Evolutionary conservation across 495 filamentous ascomycete species (phyloP), one percentile per base, ranked within the genome.

Genomic region (Oidiodendron maius): DNA sequence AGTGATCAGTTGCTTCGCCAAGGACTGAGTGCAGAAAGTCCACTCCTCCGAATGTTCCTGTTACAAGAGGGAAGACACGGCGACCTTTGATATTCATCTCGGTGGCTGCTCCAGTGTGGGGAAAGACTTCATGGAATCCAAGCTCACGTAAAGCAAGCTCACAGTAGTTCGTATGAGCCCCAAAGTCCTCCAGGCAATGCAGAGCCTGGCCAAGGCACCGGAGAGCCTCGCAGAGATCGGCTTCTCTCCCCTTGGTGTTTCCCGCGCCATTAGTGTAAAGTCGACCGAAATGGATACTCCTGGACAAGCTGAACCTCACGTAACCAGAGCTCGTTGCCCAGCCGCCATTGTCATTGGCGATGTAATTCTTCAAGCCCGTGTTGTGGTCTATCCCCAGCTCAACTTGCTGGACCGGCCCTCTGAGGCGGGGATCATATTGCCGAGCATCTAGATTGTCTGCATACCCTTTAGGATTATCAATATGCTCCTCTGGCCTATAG

Each of bases 331-430:
- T 94, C 9, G 93, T 98, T 0, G 89, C 87, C 63, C 65, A 69
- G 4, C 64, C 67, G 2, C 91, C 88, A 6, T 59, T 62, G 62
- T 96, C 93, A 56, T 96, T 97, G 34, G 91, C 85, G 52, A 98
- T 96, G 65, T 98, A 98, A 62, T 97, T 96, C 68, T 98, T 98
- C 91, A 98, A 95, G 11, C 89, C 90, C 3, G 90, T 96, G 3
- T 83, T 64, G 3, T 71, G 74, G 60, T 97, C 93, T 41, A 97
- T 76, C 23, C 88, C 84, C 17, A 95, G 80, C 58, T 98, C 93
- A 18, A 77, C 60, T 1, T 78, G 78, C 36, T 74, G 68, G 13
- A 97, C 78, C 0, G 87, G 91, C 1, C 78, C 80, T 28, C 93
- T 81, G 10, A 97, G 77, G 10, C 93, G 82, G n/a, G 74, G 67